Base-by-base conservation (phyloP, 1,284 basidiomycete species). In the Ceratobasidium papillatum region DNA sequence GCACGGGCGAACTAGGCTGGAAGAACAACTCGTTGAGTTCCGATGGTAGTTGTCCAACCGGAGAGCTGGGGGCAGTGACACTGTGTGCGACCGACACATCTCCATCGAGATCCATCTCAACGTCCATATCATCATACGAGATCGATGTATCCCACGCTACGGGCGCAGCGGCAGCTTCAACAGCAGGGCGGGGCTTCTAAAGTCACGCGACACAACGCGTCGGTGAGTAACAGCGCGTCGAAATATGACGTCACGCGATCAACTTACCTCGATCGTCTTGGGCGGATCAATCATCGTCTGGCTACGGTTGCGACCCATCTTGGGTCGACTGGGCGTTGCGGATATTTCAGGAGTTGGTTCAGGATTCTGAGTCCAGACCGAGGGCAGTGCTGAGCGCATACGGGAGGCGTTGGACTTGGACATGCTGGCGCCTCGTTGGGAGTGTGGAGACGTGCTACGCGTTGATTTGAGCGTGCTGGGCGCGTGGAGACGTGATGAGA, bases 21-120 rank as follows among this genome's bases (percentile, higher is more conserved):
- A 87, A 89, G 81, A 93, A 92, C 30, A 91, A 83, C 66, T 84
- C 66, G 45, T 73, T 73, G 36, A 61, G 17, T 22, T 71, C 58
- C 45, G 78, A 58, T 77, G 78, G 32, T 77, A 78, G 27, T n/a
- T 63, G 58, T 19, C 49, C 34, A 27, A 32, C 30, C 52, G 75
- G 78, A 77, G 75, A 83, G 79, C 58, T 81, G 80, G 56, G 81
- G 78, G 76, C 79, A 77, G 58, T 80, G 75, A 74, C 80, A 78
- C 79, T 79, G 27, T 80, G 80, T 9, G 80, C 30, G 34, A 59
- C 59, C 66, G 59, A 75, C 77, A 79, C 85, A 22, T 86, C 86
- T 45, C 85, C 85, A 80, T 93, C 92, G 49, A 93, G 85, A 77
- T 93, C 91, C 92, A 93, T 93, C 51, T 93, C 92, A 49, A 93